Evolutionary conservation across 768 basidiomycete species (phyloP).

Genomic region (Psilocybe tampanensis): DNA sequence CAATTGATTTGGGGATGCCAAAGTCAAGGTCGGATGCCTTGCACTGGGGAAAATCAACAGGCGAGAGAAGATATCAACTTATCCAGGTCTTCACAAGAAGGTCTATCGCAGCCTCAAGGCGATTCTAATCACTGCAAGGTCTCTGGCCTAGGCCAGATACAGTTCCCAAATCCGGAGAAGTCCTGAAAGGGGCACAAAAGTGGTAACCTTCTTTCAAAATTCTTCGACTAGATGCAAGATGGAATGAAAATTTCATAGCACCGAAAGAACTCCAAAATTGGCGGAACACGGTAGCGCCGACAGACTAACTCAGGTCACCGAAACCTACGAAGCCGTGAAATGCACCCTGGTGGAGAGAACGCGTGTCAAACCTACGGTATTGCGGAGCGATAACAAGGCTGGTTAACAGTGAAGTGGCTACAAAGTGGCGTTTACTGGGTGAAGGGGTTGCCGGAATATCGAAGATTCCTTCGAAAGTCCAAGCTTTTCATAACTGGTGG

Average conservation of each 20-base stretch:
- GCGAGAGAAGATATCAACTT: background rate
- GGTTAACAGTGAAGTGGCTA: background rate
- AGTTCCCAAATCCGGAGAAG: background rate
- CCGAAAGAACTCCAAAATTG: too few relatives aligned
- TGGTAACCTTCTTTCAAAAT: too few relatives aligned
- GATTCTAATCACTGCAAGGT: background rate
- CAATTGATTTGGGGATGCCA: background rate
- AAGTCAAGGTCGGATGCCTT: background rate
- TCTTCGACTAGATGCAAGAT: too few relatives aligned
- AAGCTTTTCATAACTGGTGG: too few relatives aligned
- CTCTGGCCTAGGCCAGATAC: background rate
- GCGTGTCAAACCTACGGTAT: background rate
- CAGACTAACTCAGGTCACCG: background rate
- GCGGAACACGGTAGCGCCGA: background rate
- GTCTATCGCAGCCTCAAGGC: background rate
- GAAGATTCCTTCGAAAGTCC: too few relatives aligned
- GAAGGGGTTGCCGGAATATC: background rate
- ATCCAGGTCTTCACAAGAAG: too few relatives aligned
- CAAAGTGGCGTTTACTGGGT: background rate
- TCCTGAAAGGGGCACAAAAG: background rate
- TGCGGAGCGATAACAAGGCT: background rate
- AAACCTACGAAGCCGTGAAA: too few relatives aligned
- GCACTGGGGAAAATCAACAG: background rate
- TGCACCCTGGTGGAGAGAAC: too few relatives aligned
- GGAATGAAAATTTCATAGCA: too few relatives aligned